phyloP scores from a whole-genome alignment of 1,139 yeast genomes.

The Lodderomyces theae region DNA sequence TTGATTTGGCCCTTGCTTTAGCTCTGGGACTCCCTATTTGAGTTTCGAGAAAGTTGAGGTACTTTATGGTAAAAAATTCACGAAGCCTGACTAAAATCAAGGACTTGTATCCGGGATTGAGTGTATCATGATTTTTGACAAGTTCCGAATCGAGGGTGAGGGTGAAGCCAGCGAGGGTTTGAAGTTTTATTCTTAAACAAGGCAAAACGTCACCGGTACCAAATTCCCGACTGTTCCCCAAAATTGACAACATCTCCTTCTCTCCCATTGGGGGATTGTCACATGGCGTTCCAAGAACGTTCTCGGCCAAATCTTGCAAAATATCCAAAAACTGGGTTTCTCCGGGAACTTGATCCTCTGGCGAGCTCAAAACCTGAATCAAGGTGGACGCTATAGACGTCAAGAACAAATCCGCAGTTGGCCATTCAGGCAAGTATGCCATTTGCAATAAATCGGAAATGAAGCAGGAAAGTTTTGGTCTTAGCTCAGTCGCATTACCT shows the following conservation, averaged over 20 bases:
- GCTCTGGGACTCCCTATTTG: conserved; percentile 50
- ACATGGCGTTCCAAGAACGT: conserved; percentile 1
- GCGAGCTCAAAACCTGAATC: conserved; percentile 4
- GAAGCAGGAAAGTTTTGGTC: conserved; percentile 43
- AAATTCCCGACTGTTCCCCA: conserved; percentile 8
- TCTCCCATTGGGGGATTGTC: neutral
- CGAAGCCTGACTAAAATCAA: neutral
- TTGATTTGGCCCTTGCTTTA: conserved; percentile 63
- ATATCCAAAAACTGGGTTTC: conserved; percentile 14
- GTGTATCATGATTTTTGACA: neutral
- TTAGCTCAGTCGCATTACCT: conserved; percentile 1
- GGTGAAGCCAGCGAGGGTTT: neutral
- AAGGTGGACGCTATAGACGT: conserved; percentile 6
- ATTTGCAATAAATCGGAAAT: conserved; percentile 54
- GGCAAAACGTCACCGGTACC: conserved; percentile 5
- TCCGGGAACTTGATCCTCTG: conserved; percentile 5
- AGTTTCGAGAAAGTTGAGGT: neutral
- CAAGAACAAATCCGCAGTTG: conserved; percentile 43
- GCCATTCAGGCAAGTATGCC: conserved; percentile 56
- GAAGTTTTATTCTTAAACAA: conserved; percentile 8
- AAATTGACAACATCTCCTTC: conserved; percentile 4
- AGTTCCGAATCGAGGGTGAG: conserved; percentile 1
- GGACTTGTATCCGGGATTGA: neutral
- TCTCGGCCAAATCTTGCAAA: neutral
- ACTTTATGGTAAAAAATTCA: neutral